Percentiles rank a stretch among this genome's conserved stretches.
Evolutionary conservation across 2,329 filamentous ascomycete genomes (phyloP).

Genomic region (Ophiostoma populinum): DNA sequence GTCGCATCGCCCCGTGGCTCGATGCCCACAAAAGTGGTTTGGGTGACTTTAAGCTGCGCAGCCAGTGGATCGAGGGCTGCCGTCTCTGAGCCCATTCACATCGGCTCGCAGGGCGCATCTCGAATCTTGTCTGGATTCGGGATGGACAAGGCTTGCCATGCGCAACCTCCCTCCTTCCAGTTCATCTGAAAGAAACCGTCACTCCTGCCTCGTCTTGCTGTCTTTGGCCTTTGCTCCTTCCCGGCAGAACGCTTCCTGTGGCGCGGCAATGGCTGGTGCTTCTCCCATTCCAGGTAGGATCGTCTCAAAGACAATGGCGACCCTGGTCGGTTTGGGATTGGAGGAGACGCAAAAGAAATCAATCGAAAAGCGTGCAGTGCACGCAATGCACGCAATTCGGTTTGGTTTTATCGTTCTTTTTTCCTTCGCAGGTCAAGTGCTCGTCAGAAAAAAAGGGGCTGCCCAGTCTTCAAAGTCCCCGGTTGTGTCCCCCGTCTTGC

Average conservation of each 20-base stretch:
- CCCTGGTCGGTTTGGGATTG: conserved; percentile 10
- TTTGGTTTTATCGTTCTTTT: too few species aligned
- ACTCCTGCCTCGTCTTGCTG: too few species aligned
- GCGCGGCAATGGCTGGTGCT: conserved; percentile 6
- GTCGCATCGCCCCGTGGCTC: conserved; percentile 7
- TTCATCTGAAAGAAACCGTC: neutral
- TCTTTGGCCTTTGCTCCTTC: neutral
- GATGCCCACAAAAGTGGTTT: conserved; percentile 5
- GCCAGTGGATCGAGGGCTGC: neutral
- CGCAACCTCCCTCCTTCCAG: too few species aligned
- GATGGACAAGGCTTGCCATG: too few species aligned
- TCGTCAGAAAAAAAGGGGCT: conserved; percentile 1
- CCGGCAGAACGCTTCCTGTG: conserved; percentile 1
- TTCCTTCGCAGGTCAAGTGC: neutral
- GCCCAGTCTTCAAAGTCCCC: conserved; percentile 11
- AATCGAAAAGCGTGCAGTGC: neutral
- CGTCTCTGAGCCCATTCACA: too few species aligned
- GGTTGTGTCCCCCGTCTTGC: conserved; percentile 5
- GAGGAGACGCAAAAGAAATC: conserved; percentile 1
- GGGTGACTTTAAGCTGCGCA: neutral
- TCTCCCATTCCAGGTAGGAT: conserved; percentile 3
- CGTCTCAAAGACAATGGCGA: conserved; percentile 8
- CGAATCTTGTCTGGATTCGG: too few species aligned
- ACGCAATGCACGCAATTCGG: neutral
- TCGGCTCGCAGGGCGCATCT: too few species aligned